Evolutionary conservation across 495 filamentous ascomycete species (phyloP).

Genomic region (Xylaria telfairii): DNA sequence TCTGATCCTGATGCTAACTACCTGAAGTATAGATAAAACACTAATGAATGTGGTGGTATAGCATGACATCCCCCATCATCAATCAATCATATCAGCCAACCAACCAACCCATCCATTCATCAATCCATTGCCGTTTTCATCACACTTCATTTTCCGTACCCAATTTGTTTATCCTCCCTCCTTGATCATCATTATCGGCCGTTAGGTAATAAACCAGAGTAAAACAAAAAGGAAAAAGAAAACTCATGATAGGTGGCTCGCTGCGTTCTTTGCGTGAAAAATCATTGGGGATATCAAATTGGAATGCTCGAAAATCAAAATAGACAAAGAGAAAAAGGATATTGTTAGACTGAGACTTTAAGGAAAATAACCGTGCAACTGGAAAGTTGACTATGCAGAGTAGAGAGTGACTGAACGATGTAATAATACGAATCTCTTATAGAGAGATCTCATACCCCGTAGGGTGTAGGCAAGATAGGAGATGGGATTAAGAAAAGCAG

Average conservation of each 20-base stretch:
- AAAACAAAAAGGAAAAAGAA: constrained; percentile 26
- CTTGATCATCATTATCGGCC: constrained; percentile 19
- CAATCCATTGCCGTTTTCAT: constrained; percentile 20
- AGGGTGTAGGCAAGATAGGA: neutral
- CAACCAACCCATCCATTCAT: constrained; percentile 1
- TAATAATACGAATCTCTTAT: neutral
- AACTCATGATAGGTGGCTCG: constrained; percentile 27
- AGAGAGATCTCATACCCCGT: neutral
- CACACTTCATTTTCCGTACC: constrained; percentile 8
- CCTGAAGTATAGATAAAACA: constrained; percentile 9
- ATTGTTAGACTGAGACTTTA: neutral
- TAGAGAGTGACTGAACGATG: constrained; percentile 8
- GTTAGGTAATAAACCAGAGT: neutral
- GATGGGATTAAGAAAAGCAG: neutral
- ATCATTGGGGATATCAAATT: constrained; percentile 29
- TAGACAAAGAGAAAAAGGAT: constrained; percentile 13
- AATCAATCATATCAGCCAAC: too few species aligned
- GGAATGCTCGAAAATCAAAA: constrained; percentile 4
- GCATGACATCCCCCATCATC: constrained; percentile 14
- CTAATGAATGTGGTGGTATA: constrained; percentile 23
- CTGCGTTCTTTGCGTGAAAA: constrained; percentile 30
- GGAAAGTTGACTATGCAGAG: constrained; percentile 3
- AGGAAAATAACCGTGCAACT: neutral
- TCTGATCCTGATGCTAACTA: neutral
- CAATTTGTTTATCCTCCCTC: neutral